Percentiles rank a stretch among this genome's conserved stretches.
These are phyloP conservation scores for Penicillium mononematosum DNA, from an alignment of 495 filamentous ascomycete species.

Conservation along the genomic window DNA sequence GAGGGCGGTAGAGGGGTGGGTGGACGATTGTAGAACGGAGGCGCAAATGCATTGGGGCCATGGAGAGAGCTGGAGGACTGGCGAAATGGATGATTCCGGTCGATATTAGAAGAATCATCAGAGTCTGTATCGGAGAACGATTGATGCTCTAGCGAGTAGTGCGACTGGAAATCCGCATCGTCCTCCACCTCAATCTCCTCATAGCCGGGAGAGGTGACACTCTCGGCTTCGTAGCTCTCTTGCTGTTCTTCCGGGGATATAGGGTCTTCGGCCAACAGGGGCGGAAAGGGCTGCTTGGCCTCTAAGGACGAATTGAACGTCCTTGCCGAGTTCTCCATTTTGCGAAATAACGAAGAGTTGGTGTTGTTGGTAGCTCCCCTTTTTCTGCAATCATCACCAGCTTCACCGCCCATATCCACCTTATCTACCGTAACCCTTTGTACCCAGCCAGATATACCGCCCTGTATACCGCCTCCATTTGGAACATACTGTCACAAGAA, in stretches of 20 bases:
- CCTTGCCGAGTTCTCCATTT: constrained; percentile 11
- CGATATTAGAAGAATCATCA: constrained; percentile 38
- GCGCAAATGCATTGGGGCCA: constrained; percentile 64
- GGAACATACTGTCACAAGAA: no score
- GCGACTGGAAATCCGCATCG: constrained; percentile 49
- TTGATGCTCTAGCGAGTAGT: constrained; percentile 43
- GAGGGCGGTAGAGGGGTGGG: constrained; percentile 90
- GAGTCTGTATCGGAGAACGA: constrained; percentile 45
- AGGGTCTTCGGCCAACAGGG: constrained; percentile 34
- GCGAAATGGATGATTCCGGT: constrained; percentile 42
- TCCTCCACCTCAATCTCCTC: constrained; percentile 38
- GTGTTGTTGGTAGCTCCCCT: constrained; percentile 5
- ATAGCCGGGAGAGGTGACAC: constrained; percentile 31
- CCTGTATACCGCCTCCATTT: no score
- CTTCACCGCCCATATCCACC: constrained; percentile 1
- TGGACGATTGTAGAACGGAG: constrained; percentile 84
- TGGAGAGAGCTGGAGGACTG: constrained; percentile 45
- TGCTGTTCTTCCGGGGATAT: constrained; percentile 27
- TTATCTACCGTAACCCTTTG: neutral
- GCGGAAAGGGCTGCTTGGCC: constrained; percentile 43
- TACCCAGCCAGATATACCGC: no score
- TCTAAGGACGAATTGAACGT: constrained; percentile 28
- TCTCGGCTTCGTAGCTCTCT: constrained; percentile 33
- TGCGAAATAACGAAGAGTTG: neutral
- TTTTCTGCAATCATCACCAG: constrained; percentile 11